A percentile compares a stretch with the other conserved stretches of the same genome.
phyloP scores from a whole-genome alignment of 129 eudicot genomes.

The Mikania micrantha region DNA sequence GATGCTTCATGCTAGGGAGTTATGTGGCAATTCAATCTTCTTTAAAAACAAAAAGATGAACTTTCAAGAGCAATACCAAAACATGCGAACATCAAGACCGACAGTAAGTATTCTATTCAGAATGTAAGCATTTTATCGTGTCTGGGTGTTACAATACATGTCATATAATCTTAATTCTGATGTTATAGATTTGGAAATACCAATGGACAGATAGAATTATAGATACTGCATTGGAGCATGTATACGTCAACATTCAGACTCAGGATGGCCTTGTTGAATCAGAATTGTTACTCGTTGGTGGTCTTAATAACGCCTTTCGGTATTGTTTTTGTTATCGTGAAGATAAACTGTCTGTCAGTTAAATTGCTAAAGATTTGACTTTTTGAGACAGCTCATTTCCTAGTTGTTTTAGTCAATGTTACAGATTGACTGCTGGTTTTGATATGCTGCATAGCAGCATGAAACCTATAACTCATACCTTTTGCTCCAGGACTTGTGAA shows the following conservation, averaged over 20 bases:
- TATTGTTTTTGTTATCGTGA: slow-evolving; percentile 14
- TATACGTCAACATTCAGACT: slow-evolving; percentile 34
- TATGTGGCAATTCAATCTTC: slow-evolving; percentile 47
- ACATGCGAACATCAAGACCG: slow-evolving; percentile 54
- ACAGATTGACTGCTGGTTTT: not conserved
- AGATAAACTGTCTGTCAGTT: not conserved
- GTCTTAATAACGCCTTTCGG: slow-evolving; percentile 48
- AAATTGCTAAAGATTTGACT: not conserved
- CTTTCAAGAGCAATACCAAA: slow-evolving; percentile 58
- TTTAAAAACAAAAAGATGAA: slow-evolving; percentile 40
- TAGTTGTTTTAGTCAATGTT: no score
- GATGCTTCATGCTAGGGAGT: slow-evolving; percentile 64
- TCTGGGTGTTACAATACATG: not conserved
- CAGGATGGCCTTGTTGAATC: slow-evolving; percentile 43
- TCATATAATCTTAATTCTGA: not conserved
- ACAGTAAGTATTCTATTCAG: slow-evolving; percentile 29
- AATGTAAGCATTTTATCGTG: not conserved
- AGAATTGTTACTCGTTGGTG: slow-evolving; percentile 59
- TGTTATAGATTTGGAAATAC: slow-evolving; percentile 68
- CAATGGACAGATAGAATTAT: slow-evolving; percentile 37
- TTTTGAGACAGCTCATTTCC: not conserved
- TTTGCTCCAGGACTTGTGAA: not conserved
- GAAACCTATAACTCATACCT: not conserved
- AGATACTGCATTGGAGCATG: slow-evolving; percentile 54
- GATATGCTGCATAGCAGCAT: not conserved